phyloP scores from a whole-genome alignment of 2,329 filamentous ascomycete species.

The Akanthomyces uredinophilus region DNA sequence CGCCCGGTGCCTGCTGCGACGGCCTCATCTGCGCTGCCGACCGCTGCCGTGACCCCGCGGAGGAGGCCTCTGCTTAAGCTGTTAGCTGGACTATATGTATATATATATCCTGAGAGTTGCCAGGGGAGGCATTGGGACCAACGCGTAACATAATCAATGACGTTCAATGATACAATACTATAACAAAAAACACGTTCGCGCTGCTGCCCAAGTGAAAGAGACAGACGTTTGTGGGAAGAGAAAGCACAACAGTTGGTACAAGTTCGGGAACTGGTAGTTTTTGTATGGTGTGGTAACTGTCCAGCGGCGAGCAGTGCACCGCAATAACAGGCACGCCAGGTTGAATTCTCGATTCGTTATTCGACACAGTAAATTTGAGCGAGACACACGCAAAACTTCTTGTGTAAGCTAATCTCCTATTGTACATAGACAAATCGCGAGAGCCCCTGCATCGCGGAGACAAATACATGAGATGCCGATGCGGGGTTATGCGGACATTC shows the following conservation, averaged over 20 bases:
- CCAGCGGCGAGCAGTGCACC: neutral
- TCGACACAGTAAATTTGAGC: too few species aligned
- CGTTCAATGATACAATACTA: neutral
- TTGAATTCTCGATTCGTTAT: too few species aligned
- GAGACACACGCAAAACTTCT: neutral
- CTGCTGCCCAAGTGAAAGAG: neutral
- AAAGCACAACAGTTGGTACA: too few species aligned
- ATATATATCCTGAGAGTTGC: neutral
- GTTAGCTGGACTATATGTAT: neutral
- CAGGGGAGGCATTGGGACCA: neutral
- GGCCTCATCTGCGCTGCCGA: constrained; percentile 1
- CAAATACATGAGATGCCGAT: neutral
- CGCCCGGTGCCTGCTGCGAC: neutral
- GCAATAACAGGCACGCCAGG: too few species aligned
- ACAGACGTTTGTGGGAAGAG: too few species aligned
- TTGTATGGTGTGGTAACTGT: neutral
- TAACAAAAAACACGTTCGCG: neutral
- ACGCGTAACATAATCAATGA: neutral
- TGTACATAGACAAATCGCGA: neutral
- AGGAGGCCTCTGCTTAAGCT: constrained; percentile 4
- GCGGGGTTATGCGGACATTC: constrained; percentile 9
- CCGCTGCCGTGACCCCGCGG: neutral
- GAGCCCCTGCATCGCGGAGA: neutral
- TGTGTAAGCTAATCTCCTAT: too few species aligned
- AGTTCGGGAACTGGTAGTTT: too few species aligned